phyloP scores from a whole-genome alignment of 192 early-diverging fungal genomes.

The Rhizoclosmatium globosum region DNA sequence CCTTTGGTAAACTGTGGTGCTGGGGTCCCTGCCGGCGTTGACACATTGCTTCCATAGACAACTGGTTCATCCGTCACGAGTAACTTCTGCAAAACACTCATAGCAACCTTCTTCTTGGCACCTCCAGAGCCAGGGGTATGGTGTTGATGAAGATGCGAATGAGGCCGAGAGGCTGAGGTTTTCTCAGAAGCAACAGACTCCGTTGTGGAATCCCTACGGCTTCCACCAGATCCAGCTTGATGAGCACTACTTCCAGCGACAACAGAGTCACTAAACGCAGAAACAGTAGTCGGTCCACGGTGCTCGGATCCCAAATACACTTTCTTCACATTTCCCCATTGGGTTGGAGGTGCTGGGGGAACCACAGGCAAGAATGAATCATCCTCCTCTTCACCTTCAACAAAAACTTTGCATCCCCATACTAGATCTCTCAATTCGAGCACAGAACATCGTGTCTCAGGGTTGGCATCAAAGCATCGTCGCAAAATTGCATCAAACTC shows the following conservation, averaged over 20 bases:
- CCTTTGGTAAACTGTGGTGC: background rate
- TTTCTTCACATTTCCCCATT: conserved; percentile 16
- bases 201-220: background rate
- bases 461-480: conserved; percentile 40
- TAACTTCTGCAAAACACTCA: conserved; percentile 30
- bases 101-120: background rate
- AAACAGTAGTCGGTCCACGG: background rate
- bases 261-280: background rate
- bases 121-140: background rate
- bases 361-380: background rate
- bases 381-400: background rate
- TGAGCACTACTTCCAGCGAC: background rate
- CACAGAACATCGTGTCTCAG: conserved; percentile 23
- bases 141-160: background rate
- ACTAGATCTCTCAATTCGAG: conserved; percentile 26
- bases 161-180: background rate
- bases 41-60: background rate
- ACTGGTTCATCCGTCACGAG: background rate
- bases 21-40: background rate
- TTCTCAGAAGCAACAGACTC: background rate
- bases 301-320: conserved; percentile 23
- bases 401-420: conserved; percentile 4
- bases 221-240: background rate
- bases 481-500: conserved; percentile 37
- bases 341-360: conserved; percentile 12